Evolutionary conservation across 192 early-diverging fungal genomes (phyloP), one percentile per base, ranked within the genome.

Genomic region (Podochytrium sp.): DNA sequence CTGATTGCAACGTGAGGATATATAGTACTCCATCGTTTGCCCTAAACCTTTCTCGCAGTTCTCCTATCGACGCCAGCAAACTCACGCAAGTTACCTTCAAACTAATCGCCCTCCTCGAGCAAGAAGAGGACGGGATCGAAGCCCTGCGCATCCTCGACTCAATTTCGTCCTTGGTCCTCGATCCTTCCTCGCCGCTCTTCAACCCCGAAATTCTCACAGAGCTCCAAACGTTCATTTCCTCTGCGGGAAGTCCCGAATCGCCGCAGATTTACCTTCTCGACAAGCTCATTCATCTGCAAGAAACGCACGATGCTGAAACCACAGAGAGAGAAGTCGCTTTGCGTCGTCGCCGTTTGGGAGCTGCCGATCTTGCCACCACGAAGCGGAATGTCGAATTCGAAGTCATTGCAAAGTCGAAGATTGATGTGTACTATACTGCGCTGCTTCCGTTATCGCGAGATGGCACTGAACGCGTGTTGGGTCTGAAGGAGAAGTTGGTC

Each of bases 281-380:
- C 33, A 49, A 51, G 2, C 77, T 89, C 59, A 80, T 76, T 41
- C 40, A 42, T 12, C 58, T 85, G 0, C 85, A 86, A 55, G 67
- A 79, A 57, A 43, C 51, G 16, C 51, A 84, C 52, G 86, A 89
- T 37, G 49, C 69, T 3, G 78, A 72, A n/a, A 84, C 80, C 2
- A 79, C 91, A 10, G 85, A 86, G 18, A 78, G 75, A 4, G 90
- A 93, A 56, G 76, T 94, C 16, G 83, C 83, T 42, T 75, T 86
- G 33, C 87, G 94, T 30, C 87, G 89, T 5, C 85, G 86, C 12
- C 74, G 94, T 38, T 75, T 96, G 18, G 87, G 86, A 20, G 90
- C 92, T 0, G 91, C 89, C 4, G 83, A 92, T 0, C 71, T 86
- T 1, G 75, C 78, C 16, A 82, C 81, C 27, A 81, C 95, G 29